Evolutionary conservation across 495 filamentous ascomycete genomes (phyloP), one percentile per base, ranked within the genome.

Genomic region (Cercophora newfieldiana): DNA sequence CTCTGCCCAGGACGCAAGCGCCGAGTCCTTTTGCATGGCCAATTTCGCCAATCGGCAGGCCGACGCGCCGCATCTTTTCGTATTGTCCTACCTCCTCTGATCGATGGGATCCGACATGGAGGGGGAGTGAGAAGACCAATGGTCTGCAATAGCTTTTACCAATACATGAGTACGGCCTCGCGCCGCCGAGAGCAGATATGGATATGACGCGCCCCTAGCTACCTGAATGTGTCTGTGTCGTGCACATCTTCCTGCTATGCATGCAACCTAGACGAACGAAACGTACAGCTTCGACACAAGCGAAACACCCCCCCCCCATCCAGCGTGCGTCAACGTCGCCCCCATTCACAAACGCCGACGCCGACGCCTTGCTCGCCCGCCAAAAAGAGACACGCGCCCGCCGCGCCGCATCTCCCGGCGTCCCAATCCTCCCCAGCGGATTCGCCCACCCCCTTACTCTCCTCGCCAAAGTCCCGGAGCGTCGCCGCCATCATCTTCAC

Each of bases 1-100:
- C 30, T 90, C 90, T 0, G 95, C 95, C 62, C 91, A 96, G 75
- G 93, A 97, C 55, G 92, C 93, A 31, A 90, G 90, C 5, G 91
- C 90, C 18, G 94, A 98, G 75, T 94, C 92, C 0, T 94, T 96
- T 71, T 92, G 92, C 77, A 97, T 97, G 93, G 91, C 88, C 8
- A 97, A 91, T 72, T 86, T 98, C 72, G 63, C 63, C 25, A 97
- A 93, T 66, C 86, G 96, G 28, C 93, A 97, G 80, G 94, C 91
- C 2, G 96, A 95, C 72, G n/a, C n/a, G n/a, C n/a, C n/a, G n/a
- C n/a, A n/a, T n/a, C n/a, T 16, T 44, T 16, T 8, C 4, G 37
- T 8, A 14, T 44, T 14, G 12, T 6, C 18, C 37, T 2, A 44
- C 37, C 37, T 44, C 2, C 4, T 5, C 4, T 44, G 12, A 16